Base-by-base conservation (phyloP, 2,329 filamentous ascomycete species). In the Fusarium sp. region DNA sequence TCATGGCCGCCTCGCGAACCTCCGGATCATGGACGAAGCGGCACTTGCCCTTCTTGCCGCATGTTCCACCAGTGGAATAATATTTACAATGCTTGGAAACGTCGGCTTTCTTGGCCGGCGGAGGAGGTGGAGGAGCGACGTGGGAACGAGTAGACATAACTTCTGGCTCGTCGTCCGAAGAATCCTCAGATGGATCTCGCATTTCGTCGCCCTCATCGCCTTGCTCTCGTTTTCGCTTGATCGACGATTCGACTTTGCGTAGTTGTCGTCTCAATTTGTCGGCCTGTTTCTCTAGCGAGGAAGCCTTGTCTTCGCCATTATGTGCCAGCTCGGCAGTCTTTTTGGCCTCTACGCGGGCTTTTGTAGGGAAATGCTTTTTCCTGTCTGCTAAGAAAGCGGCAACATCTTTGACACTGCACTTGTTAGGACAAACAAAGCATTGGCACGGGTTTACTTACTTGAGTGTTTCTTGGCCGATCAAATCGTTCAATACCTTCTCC, bases 301-400 rank as follows among this genome's bases (percentile, higher is more conserved):
- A 90, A 44, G 88, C 86, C 76, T 91, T 89, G 74, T 89, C 88
- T 55, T 85, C 82, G 56, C 86, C 83, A 42, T 76, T 79, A 39
- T 79, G 76, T 59, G 79, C 77, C 71, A 79, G 74, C 71, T 80
- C 78, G 58, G 79, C 80, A 70, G 84, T 83, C 65, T 87, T 86
- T 77, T 86, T 92, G 66, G 87, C 87, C 62, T 88, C 85, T 64
- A 89, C 82, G 55, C 92, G 89, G 60, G 88, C 87, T 76, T 88
- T 87, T 4, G 94, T 97, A 3, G 95, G 95, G 76, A 88, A 98
- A 50, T 90, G 89, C 68, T 88, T 90, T 75, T 86, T 91, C 60
- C 95, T 88, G 77, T 97, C 93, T 48, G 88, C 88, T 65, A 96
- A 88, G 88, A 93, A 98, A 8, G 88, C 87, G 23, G 88, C 86